Percentiles rank a stretch among this genome's conserved stretches.
Evolutionary conservation across 768 basidiomycete genomes (phyloP).

Genomic region (Macrolepiota albuminosa): DNA sequence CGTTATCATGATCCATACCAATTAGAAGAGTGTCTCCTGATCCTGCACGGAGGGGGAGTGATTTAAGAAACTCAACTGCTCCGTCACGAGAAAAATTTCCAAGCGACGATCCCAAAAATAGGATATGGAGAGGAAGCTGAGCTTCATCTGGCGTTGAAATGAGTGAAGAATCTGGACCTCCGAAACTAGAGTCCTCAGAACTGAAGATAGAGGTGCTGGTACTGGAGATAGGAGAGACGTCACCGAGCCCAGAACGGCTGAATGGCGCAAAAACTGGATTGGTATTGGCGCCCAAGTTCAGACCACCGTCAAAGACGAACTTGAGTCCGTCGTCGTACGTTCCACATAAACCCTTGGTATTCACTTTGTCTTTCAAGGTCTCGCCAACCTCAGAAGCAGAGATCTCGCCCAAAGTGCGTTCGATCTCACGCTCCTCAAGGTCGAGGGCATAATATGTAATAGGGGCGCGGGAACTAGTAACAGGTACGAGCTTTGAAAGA

Average conservation of each 20-base stretch:
- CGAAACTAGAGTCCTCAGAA: slow-evolving; percentile 19
- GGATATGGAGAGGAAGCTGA: slow-evolving; percentile 63
- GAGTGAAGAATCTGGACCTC: slow-evolving; percentile 22
- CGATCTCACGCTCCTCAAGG: slow-evolving; percentile 81
- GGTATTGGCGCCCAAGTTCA: slow-evolving; percentile 25
- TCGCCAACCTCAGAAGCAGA: slow-evolving; percentile 56
- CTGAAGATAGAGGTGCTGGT: slow-evolving; percentile 20
- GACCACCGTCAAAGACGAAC: slow-evolving; percentile 65
- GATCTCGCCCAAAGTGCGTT: slow-evolving; percentile 72
- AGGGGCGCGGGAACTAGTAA: slow-evolving; percentile 32
- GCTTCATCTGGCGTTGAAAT: slow-evolving; percentile 45
- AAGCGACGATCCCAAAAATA: slow-evolving; percentile 89
- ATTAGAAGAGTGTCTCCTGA: slow-evolving; percentile 81
- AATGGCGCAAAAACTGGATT: slow-evolving; percentile 5
- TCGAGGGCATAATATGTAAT: slow-evolving; percentile 92
- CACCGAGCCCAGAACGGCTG: slow-evolving; percentile 16
- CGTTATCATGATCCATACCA: slow-evolving; percentile 86
- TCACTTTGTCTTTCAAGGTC: slow-evolving; percentile 64
- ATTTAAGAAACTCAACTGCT: slow-evolving; percentile 68
- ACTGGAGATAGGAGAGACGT: slow-evolving; percentile 37
- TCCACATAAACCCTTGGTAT: slow-evolving; percentile 81
- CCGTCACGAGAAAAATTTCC: slow-evolving; percentile 82
- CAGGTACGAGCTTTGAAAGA: slow-evolving; percentile 50
- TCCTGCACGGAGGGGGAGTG: slow-evolving; percentile 71
- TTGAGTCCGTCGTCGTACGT: slow-evolving; percentile 89